Evolutionary conservation across 139 green algal genomes (phyloP), one percentile per base, ranked within the genome.

Genomic region (Pleodorina starrii): DNA sequence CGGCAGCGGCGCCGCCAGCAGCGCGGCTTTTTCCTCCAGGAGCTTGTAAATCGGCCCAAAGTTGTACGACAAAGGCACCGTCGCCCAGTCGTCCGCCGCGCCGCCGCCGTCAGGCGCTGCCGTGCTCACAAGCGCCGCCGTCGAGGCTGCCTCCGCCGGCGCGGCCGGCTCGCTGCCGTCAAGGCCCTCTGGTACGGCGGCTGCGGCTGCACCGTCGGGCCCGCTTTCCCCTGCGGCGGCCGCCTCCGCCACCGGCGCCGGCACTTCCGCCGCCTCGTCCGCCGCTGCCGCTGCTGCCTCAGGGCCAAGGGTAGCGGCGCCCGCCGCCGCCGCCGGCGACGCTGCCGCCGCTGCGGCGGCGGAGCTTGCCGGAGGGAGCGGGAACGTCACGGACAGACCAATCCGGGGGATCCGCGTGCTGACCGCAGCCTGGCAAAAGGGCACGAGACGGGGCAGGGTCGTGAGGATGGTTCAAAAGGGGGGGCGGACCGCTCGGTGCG

Each of bases 401-500:
- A 35, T 84, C 29, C 76, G 48, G 2, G 48, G 76, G 21, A 84
- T 43, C 27, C 44, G 44, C 25, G 74, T 54, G 74, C 74, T 82
- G 74, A 54, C 29, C 1, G 23, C 44, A 27, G 74, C 74, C 74
- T 84, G 48, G n/a, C 32, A 12, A 66, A 25, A 32, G 5, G 54
- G 29, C 54, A 66, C 29, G 7, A 27, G 3, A 4, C 7, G 5
- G 54, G 54, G 5, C n/a, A n/a, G n/a, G n/a, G n/a, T n/a, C n/a
- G n/a, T n/a, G n/a, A n/a, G n/a, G n/a, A n/a, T n/a, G n/a, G n/a
- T n/a, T n/a, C n/a, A n/a, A n/a, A n/a, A n/a, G n/a, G n/a, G n/a
- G n/a, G n/a, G n/a, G n/a, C n/a, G n/a, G n/a, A n/a, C n/a, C n/a
- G n/a, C n/a, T n/a, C n/a, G n/a, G n/a, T n/a, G n/a, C n/a, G n/a